Percentiles rank a stretch among this genome's conserved stretches.
phyloP scores from a whole-genome alignment of 23 red algal species.

The Agarophyton chilense region DNA sequence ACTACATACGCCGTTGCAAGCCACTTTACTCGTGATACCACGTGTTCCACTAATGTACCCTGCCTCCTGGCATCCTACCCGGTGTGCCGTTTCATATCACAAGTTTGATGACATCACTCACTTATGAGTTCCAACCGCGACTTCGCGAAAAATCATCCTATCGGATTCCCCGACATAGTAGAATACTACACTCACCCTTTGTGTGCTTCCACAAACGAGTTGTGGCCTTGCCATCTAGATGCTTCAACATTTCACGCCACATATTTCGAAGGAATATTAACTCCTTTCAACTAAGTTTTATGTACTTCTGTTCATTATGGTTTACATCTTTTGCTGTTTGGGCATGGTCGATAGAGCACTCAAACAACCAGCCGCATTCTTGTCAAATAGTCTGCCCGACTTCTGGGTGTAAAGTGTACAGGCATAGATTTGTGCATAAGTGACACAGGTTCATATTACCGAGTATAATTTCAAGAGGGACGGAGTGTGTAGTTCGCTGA shows the following conservation, averaged over 20 bases:
- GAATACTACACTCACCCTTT: no score
- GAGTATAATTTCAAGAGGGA: slow-evolving; percentile 28
- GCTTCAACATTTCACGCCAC: slow-evolving; percentile 11
- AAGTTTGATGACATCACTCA: no score
- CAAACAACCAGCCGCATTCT: slow-evolving; percentile 35
- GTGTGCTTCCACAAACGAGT: neutral
- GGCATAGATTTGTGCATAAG: slow-evolving; percentile 26
- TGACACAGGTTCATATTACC: slow-evolving; percentile 16
- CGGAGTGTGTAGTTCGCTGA: neutral
- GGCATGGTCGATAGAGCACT: slow-evolving; percentile 34
- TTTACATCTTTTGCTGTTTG: slow-evolving; percentile 6
- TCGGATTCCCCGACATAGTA: no score
- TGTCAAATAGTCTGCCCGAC: slow-evolving; percentile 49
- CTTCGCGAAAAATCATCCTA: no score
- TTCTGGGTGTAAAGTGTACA: slow-evolving; percentile 58
- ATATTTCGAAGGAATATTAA: slow-evolving; percentile 11
- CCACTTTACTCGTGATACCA: no score
- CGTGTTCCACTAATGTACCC: no score
- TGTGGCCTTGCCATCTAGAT: neutral
- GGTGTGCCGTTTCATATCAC: no score
- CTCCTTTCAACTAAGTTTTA: neutral
- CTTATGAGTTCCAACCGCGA: no score
- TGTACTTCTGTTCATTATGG: slow-evolving; percentile 34
- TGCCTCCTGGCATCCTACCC: no score
- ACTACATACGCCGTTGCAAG: no score